Evolutionary conservation across 2,329 filamentous ascomycete species (phyloP).

Genomic region (Calonectria pauciramosa): DNA sequence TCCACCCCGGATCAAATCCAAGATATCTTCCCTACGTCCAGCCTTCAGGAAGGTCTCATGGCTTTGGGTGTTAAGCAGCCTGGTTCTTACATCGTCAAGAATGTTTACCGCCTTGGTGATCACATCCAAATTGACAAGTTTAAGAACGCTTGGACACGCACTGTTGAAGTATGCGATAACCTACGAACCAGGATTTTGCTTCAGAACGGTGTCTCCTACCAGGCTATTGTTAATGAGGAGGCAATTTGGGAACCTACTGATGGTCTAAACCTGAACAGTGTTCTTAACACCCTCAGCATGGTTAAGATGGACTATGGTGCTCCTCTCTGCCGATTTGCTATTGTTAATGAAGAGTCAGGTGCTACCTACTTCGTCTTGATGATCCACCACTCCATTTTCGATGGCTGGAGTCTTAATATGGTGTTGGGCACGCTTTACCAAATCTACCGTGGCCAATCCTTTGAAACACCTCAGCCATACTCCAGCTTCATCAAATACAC

Average conservation of each 20-base stretch:
- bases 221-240: neutral
- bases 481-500: slow-evolving; percentile 18
- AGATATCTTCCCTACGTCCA: slow-evolving; percentile 5
- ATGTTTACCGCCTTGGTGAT: slow-evolving; percentile 3
- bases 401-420: slow-evolving; percentile 15
- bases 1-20: neutral
- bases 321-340: neutral
- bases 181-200: neutral
- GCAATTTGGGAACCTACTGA: slow-evolving; percentile 3
- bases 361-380: neutral
- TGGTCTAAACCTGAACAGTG: neutral
- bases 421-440: neutral
- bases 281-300: neutral
- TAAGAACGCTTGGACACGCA: neutral
- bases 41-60: slow-evolving; percentile 18
- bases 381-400: slow-evolving; percentile 15
- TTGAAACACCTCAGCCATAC: neutral
- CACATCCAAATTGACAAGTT: neutral
- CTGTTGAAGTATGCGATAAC: neutral
- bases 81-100: slow-evolving; percentile 6
- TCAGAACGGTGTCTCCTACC: neutral
- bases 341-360: neutral
- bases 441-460: neutral
- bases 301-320: slow-evolving; percentile 14
- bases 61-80: slow-evolving; percentile 12